Percentiles rank a stretch among this genome's conserved stretches.
Evolutionary conservation across 176 grass and related monocot genomes (phyloP).

Genomic region (Aegilops tauschii): DNA sequence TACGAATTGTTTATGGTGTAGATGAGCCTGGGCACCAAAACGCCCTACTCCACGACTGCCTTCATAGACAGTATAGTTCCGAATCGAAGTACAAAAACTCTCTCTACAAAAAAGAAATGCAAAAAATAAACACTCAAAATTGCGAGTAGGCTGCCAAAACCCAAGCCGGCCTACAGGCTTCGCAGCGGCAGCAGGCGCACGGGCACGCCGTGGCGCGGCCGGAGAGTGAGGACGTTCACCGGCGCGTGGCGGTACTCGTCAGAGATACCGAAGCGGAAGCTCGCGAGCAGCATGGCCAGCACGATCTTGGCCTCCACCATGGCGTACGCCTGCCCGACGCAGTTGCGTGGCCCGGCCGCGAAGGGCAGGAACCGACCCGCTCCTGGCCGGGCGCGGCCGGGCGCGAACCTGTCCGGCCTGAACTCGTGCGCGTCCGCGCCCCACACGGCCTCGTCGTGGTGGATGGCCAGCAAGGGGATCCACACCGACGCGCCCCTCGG

Average conservation of each 20-base stretch:
- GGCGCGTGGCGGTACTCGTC: conserved; percentile 86
- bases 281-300: conserved; percentile 67
- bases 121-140: conserved; percentile 11
- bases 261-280: conserved; percentile 81
- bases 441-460: conserved; percentile 80
- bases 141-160: not conserved
- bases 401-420: conserved; percentile 70
- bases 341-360: conserved; percentile 84
- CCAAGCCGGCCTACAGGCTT: not conserved
- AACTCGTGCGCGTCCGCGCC: conserved; percentile 78
- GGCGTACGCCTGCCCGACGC: conserved; percentile 86
- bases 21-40: no score
- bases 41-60: no score
- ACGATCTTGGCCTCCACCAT: conserved; percentile 84
- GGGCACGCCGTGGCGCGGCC: conserved; percentile 72
- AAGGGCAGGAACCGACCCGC: conserved; percentile 79
- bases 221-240: conserved; percentile 82
- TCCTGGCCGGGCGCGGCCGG: conserved; percentile 28
- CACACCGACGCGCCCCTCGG: conserved; percentile 85
- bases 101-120: not conserved
- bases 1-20: no score
- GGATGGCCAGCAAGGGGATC: conserved; percentile 89
- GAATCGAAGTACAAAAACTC: conserved; percentile 24
- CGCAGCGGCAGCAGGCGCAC: conserved; percentile 60
- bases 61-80: no score